These are phyloP conservation scores for Cryphonectria nitschkei DNA, from an alignment of 2,329 filamentous ascomycete genomes.

Conservation along the genomic window DNA sequence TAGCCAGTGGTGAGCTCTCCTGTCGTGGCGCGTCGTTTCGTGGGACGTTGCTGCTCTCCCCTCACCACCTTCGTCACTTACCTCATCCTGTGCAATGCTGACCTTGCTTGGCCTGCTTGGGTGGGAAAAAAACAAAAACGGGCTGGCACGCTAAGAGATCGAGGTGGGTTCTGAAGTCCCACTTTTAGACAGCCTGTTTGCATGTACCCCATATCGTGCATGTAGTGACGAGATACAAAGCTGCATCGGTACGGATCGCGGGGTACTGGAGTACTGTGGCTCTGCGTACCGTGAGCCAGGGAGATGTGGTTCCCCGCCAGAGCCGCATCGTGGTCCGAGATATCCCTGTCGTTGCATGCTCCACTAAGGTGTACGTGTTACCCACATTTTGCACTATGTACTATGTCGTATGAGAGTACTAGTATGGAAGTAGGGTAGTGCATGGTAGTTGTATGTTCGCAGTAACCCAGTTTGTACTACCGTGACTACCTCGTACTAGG, in stretches of 20 bases:
- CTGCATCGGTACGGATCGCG: neutral
- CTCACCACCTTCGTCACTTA: neutral
- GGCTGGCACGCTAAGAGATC: neutral
- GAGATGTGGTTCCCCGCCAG: slow-evolving; percentile 2
- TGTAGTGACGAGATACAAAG: neutral
- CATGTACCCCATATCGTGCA: neutral
- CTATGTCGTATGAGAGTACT: neutral
- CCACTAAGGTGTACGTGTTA: neutral
- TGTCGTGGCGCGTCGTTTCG: neutral
- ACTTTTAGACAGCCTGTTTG: neutral
- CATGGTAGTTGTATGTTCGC: neutral
- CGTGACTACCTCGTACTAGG: too few relatives aligned
- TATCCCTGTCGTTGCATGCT: neutral
- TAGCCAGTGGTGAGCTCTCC: neutral
- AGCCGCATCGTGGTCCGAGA: slow-evolving; percentile 22
- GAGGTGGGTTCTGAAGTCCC: slow-evolving; percentile 2
- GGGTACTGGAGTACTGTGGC: neutral
- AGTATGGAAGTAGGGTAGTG: neutral
- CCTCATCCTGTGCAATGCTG: neutral
- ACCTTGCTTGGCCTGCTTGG: neutral
- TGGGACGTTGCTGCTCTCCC: neutral
- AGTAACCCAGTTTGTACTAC: too few relatives aligned
- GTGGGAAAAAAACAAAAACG: neutral
- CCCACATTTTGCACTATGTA: neutral
- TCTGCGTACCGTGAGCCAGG: neutral